These are phyloP conservation scores for Chalciporus pseudorubinellus DNA, from an alignment of 768 basidiomycete species.

Conservation along the genomic window DNA sequence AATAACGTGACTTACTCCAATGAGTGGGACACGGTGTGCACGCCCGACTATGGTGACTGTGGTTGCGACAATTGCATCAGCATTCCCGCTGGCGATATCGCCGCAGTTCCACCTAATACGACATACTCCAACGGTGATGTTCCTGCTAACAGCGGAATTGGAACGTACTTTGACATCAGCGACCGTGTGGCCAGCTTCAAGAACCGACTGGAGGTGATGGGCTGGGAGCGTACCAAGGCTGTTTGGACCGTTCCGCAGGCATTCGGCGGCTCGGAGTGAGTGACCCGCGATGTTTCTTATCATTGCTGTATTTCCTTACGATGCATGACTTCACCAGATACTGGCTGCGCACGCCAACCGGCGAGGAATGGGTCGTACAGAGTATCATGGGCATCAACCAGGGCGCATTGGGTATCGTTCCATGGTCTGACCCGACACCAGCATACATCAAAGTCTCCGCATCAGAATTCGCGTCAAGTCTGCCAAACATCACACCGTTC, in stretches of 20 bases:
- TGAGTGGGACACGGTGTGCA: slow-evolving; percentile 62
- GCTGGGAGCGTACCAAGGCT: slow-evolving; percentile 66
- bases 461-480: slow-evolving; percentile 45
- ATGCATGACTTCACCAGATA: slow-evolving; percentile 34
- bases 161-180: slow-evolving; percentile 62
- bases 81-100: slow-evolving; percentile 40
- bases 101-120: slow-evolving; percentile 26
- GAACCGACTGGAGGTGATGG: slow-evolving; percentile 56
- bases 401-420: slow-evolving; percentile 54
- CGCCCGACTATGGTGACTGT: slow-evolving; percentile 65
- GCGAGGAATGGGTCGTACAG: slow-evolving; percentile 66
- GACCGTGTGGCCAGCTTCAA: slow-evolving; percentile 64
- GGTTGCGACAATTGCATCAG: slow-evolving; percentile 65
- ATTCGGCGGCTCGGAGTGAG: slow-evolving; percentile 50
- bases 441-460: slow-evolving; percentile 52
- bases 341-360: slow-evolving; percentile 65
- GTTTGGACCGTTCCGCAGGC: slow-evolving; percentile 83
- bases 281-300: slow-evolving; percentile 16
- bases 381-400: slow-evolving; percentile 68
- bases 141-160: slow-evolving; percentile 31
- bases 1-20: slow-evolving; percentile 66
- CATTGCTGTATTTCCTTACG: slow-evolving; percentile 21
- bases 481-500: slow-evolving; percentile 46
- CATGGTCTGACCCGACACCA: slow-evolving; percentile 53
- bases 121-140: slow-evolving; percentile 19